Conservation (phyloP, 345 rosid genomes). For the Kandelia obovata region DNA sequence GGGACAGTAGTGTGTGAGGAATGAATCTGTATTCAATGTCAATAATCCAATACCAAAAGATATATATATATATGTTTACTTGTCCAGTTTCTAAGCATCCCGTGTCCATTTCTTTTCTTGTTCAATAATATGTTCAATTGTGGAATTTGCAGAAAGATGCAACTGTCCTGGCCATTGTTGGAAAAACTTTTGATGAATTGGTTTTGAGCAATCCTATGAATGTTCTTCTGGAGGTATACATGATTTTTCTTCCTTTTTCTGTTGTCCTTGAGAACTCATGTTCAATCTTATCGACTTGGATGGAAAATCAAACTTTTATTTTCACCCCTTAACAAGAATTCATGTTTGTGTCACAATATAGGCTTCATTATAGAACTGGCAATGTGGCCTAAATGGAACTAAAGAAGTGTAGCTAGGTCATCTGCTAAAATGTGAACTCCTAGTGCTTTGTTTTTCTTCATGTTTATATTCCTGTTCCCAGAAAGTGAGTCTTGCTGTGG, state of each 20-base stretch:
- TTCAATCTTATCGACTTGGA: background rate
- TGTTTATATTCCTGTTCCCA: background rate
- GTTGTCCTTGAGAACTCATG: background rate
- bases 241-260: background rate
- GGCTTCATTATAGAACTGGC: background rate
- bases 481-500: background rate
- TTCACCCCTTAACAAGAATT: background rate
- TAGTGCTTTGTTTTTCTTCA: background rate
- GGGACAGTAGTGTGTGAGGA: background rate
- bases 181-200: constrained; percentile 77
- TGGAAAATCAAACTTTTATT: background rate
- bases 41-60: too few species aligned
- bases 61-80: too few species aligned
- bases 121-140: background rate
- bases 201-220: constrained; percentile 63
- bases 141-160: constrained; percentile 52
- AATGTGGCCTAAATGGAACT: background rate
- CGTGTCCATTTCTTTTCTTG: background rate
- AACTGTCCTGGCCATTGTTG: constrained; percentile 53
- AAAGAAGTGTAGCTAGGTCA: background rate
- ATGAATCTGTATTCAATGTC: too few species aligned
- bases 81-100: background rate
- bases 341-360: background rate
- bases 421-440: background rate
- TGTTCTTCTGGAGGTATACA: constrained; percentile 75